Conservation (phyloP, 306 rosid genomes). For the Fagus sylvatica region DNA sequence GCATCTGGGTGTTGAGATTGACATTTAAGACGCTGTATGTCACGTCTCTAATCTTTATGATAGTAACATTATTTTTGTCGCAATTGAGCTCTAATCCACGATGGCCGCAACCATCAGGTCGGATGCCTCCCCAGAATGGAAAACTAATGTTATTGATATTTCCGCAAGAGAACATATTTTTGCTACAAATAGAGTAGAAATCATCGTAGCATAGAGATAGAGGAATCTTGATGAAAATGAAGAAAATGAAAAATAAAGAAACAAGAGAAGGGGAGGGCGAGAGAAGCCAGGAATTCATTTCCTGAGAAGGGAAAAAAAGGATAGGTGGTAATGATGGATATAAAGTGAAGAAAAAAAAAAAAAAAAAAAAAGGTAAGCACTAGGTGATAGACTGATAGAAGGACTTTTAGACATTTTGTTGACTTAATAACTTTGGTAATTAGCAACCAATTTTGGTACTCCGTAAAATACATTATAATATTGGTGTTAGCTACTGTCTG, state of each 20-base stretch:
- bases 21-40: slow-evolving; percentile 30
- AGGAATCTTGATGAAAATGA: slow-evolving; percentile 20
- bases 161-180: slow-evolving; percentile 29
- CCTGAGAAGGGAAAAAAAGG: background rate
- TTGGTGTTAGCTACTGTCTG: too few species aligned
- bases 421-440: too few species aligned
- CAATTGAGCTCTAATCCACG: slow-evolving; percentile 40
- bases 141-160: background rate
- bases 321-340: background rate
- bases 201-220: slow-evolving; percentile 20
- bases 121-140: slow-evolving; percentile 48
- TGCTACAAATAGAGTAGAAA: slow-evolving; percentile 15
- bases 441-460: too few species aligned
- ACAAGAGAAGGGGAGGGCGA: slow-evolving; percentile 4
- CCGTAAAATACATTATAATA: too few species aligned
- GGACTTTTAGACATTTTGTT: too few species aligned
- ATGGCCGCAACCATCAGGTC: slow-evolving; percentile 46
- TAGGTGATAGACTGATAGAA: too few species aligned
- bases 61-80: background rate
- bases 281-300: slow-evolving; percentile 30
- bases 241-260: slow-evolving; percentile 11
- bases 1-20: background rate
- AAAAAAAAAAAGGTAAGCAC: too few species aligned
- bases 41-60: slow-evolving; percentile 36
- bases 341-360: too few species aligned